A percentile compares a stretch with the other conserved stretches of the same genome.
phyloP scores from a whole-genome alignment of 148 eudicot species.

The Mesembryanthemum crystallinum region DNA sequence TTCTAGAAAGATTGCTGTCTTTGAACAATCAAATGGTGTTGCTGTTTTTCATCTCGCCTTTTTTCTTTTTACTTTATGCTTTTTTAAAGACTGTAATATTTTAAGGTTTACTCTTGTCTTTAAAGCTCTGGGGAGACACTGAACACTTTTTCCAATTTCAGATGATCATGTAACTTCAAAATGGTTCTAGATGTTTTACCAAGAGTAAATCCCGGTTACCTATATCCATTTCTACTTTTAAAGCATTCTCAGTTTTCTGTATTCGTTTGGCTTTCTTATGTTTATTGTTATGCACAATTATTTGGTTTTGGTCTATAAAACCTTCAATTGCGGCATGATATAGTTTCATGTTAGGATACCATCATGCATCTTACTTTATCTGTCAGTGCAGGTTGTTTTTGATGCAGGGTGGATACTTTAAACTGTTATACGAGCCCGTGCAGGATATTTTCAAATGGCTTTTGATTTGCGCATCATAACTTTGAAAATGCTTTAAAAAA shows the following conservation, averaged over 20 bases:
- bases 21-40: slow-evolving; percentile 38
- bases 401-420: neutral
- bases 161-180: slow-evolving; percentile 34
- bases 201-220: slow-evolving; percentile 19
- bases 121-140: slow-evolving; percentile 26
- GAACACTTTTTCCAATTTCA: slow-evolving; percentile 20
- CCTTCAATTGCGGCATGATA: too few species aligned
- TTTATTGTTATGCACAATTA: neutral
- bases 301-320: neutral
- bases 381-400: neutral
- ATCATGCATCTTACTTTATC: neutral
- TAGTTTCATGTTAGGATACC: neutral
- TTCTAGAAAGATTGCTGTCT: slow-evolving; percentile 33
- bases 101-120: slow-evolving; percentile 31
- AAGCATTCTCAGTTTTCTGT: slow-evolving; percentile 3
- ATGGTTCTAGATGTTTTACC: slow-evolving; percentile 32
- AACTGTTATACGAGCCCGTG: neutral
- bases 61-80: slow-evolving; percentile 10
- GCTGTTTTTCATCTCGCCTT: slow-evolving; percentile 29
- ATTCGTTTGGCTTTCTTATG: neutral
- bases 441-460: neutral
- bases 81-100: slow-evolving; percentile 40
- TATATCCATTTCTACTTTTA: slow-evolving; percentile 1
- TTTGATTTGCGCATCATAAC: neutral
- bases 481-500: neutral